Conservation (phyloP, 2,329 filamentous ascomycete genomes). For the Xylariomycetidae sp. region DNA sequence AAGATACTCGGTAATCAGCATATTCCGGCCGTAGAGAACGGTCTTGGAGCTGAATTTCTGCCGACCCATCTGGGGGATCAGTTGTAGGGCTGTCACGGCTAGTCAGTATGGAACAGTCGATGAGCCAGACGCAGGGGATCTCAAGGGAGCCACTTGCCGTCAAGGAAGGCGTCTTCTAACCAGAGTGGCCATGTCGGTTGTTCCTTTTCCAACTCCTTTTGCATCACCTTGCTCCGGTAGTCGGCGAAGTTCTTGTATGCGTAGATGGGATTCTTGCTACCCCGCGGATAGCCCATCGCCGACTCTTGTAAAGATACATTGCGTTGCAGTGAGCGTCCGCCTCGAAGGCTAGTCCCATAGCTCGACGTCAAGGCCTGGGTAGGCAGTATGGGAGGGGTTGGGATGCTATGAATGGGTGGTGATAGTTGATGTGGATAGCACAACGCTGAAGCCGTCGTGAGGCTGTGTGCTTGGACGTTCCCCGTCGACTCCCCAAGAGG, state of each 20-base stretch:
- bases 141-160: constrained; percentile 42
- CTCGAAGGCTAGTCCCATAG: constrained; percentile 32
- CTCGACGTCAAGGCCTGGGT: constrained; percentile 46
- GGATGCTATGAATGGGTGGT: constrained; percentile 34
- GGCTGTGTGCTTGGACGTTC: constrained; percentile 40
- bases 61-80: constrained; percentile 61
- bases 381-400: constrained; percentile 40
- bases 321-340: constrained; percentile 26
- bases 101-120: constrained; percentile 11
- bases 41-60: constrained; percentile 61
- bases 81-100: constrained; percentile 45
- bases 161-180: constrained; percentile 61
- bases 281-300: constrained; percentile 25
- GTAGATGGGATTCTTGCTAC: constrained; percentile 52
- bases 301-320: constrained; percentile 28
- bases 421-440: constrained; percentile 39
- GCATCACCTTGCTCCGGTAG: constrained; percentile 59
- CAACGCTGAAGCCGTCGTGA: constrained; percentile 33
- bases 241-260: constrained; percentile 57
- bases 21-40: constrained; percentile 61
- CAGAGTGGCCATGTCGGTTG: constrained; percentile 57
- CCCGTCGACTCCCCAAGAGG: constrained; percentile 48
- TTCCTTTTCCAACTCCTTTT: constrained; percentile 54
- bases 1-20: constrained; percentile 64
- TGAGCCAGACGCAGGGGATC: neutral